phyloP scores from a whole-genome alignment of 768 basidiomycete species.

The Coprinellus aureogranulatus region DNA sequence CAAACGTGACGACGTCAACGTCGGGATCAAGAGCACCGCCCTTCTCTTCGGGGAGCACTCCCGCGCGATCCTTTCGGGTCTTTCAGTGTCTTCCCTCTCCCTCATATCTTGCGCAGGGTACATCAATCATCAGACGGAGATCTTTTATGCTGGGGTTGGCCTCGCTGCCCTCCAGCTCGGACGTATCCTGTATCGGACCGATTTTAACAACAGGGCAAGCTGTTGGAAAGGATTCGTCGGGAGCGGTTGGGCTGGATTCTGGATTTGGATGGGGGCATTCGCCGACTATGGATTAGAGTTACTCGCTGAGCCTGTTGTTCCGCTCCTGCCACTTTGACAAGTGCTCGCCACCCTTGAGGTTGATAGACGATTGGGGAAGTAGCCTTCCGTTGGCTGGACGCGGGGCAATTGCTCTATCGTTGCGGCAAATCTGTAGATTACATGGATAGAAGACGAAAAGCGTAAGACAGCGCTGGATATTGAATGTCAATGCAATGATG shows the following conservation, averaged over 20 bases:
- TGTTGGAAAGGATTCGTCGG: conserved; percentile 90
- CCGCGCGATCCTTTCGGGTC: conserved; percentile 67
- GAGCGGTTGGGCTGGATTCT: conserved; percentile 86
- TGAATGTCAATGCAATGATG: too few species aligned
- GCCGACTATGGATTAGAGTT: conserved; percentile 64
- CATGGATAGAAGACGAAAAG: too few species aligned
- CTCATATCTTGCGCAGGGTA: conserved; percentile 77
- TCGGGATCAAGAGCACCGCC: conserved; percentile 91
- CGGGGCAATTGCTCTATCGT: too few species aligned
- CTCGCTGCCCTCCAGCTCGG: conserved; percentile 75
- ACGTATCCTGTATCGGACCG: conserved; percentile 68
- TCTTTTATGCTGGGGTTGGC: conserved; percentile 78
- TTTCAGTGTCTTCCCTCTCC: conserved; percentile 73
- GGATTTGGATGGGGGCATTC: conserved; percentile 80
- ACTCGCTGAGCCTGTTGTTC: too few species aligned
- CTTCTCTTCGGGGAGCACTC: conserved; percentile 82
- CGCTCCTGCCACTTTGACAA: too few species aligned
- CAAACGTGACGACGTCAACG: conserved; percentile 84
- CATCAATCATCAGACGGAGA: conserved; percentile 69
- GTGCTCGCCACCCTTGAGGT: too few species aligned
- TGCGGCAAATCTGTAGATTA: too few species aligned
- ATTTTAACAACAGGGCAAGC: conserved; percentile 72
- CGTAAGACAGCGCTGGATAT: too few species aligned
- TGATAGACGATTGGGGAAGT: too few species aligned
- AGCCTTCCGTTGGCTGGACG: too few species aligned